Evolutionary conservation across 139 green algal species (phyloP).

Genomic region (Pleodorina starrii): DNA sequence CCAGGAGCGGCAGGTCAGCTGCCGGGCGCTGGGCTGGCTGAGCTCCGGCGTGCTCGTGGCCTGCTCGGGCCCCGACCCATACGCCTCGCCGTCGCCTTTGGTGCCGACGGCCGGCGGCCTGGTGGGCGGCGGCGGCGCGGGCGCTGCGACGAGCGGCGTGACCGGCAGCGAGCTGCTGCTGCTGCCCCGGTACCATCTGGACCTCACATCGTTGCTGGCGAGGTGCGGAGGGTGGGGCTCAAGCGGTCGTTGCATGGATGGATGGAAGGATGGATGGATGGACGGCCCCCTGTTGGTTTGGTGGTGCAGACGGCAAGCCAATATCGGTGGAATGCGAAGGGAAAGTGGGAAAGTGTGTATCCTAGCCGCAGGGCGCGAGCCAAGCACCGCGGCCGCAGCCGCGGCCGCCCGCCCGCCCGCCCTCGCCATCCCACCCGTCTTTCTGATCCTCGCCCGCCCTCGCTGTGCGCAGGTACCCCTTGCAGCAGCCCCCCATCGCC

Average conservation of each 20-base stretch:
- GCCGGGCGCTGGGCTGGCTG: conserved; percentile 77
- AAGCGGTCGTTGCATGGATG: too few species aligned
- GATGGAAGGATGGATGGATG: too few species aligned
- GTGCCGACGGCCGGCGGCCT: neutral
- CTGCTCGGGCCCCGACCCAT: conserved; percentile 38
- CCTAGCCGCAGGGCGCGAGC: too few species aligned
- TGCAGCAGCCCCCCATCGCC: conserved; percentile 78
- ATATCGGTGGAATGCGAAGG: too few species aligned
- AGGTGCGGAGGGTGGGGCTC: neutral
- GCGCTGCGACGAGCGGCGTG: neutral
- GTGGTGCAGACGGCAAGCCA: too few species aligned
- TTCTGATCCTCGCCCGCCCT: too few species aligned
- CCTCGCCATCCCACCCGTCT: too few species aligned
- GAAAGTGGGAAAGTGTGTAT: too few species aligned
- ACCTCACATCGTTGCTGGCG: conserved; percentile 84
- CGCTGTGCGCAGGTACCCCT: conserved; percentile 23
- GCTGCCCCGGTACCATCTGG: conserved; percentile 91
- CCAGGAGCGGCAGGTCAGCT: conserved; percentile 80
- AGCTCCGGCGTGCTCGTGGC: conserved; percentile 57
- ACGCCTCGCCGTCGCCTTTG: neutral
- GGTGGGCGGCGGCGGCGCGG: neutral
- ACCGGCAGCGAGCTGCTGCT: conserved; percentile 80
- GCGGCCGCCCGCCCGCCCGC: too few species aligned
- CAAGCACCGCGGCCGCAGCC: too few species aligned
- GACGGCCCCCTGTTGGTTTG: too few species aligned